These are phyloP conservation scores for Malassezia japonica DNA, from an alignment of 1,284 basidiomycete genomes.

Conservation along the genomic window DNA sequence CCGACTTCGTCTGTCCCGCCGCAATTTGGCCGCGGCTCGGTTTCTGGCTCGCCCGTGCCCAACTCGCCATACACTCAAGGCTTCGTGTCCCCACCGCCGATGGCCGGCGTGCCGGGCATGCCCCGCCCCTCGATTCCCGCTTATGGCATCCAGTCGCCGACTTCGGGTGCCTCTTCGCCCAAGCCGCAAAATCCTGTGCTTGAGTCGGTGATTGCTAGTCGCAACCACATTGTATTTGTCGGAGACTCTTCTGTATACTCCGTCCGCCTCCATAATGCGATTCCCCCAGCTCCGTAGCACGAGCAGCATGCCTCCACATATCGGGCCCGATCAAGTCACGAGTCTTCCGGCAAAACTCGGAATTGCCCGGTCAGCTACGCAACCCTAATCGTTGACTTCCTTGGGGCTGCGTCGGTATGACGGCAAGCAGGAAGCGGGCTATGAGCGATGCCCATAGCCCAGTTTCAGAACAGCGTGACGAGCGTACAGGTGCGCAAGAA, in stretches of 20 bases:
- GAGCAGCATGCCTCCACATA: too few relatives aligned
- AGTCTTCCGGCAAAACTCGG: too few relatives aligned
- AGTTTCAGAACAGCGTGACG: too few relatives aligned
- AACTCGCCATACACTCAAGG: neutral
- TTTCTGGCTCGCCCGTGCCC: neutral
- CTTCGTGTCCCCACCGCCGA: neutral
- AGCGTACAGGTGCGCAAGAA: too few relatives aligned
- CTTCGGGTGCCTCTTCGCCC: neutral
- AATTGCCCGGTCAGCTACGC: too few relatives aligned
- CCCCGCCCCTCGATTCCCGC: neutral
- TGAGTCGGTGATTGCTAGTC: constrained; percentile 38
- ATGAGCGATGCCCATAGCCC: too few relatives aligned
- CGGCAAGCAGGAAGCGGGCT: too few relatives aligned
- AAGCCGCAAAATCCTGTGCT: constrained; percentile 27
- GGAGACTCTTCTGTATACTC: constrained; percentile 40
- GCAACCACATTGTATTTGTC: constrained; percentile 43
- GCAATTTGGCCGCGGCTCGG: neutral
- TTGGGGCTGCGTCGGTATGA: too few relatives aligned
- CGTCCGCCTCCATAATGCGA: constrained; percentile 23
- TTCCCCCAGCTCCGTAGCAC: too few relatives aligned
- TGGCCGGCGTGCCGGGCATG: neutral
- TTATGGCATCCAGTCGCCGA: neutral
- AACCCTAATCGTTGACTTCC: too few relatives aligned
- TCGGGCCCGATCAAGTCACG: too few relatives aligned
- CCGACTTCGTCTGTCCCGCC: neutral